Percentiles rank a stretch among this genome's conserved stretches.
Conservation (phyloP, 106 monocot species). For the Dendrobium nobile region DNA sequence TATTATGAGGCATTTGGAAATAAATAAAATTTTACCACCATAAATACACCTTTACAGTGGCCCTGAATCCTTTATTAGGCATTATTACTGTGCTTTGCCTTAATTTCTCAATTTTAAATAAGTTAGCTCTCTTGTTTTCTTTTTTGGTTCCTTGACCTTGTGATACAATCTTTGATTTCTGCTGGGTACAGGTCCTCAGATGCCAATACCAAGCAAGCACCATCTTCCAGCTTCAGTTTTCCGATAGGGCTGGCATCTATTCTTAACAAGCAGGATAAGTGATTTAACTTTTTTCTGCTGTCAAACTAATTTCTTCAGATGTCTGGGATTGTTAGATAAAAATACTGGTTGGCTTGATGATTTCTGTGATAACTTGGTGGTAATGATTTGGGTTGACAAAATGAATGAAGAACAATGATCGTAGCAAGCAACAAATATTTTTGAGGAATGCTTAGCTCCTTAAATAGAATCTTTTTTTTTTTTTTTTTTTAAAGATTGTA, state of each 20-base stretch:
- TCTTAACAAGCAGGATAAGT: slow-evolving; percentile 1
- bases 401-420: too few relatives aligned
- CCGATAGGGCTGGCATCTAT: slow-evolving; percentile 7
- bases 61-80: too few relatives aligned
- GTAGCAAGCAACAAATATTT: too few relatives aligned
- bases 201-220: background rate
- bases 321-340: background rate
- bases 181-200: slow-evolving; percentile 4
- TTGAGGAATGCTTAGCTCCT: too few relatives aligned
- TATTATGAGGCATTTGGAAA: background rate
- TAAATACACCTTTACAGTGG: too few relatives aligned
- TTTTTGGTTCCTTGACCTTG: background rate
- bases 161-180: background rate
- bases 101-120: background rate
- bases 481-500: too few relatives aligned
- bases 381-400: background rate
- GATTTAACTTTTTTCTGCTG: background rate
- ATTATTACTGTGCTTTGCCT: background rate
- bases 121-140: background rate
- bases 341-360: background rate
- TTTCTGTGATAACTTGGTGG: background rate
- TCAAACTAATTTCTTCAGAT: background rate
- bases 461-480: background rate
- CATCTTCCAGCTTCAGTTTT: background rate
- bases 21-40: background rate